Percentiles rank a stretch among this genome's conserved stretches.
Evolutionary conservation across 495 filamentous ascomycete genomes (phyloP).

Genomic region (Evansstolkia leycettana): DNA sequence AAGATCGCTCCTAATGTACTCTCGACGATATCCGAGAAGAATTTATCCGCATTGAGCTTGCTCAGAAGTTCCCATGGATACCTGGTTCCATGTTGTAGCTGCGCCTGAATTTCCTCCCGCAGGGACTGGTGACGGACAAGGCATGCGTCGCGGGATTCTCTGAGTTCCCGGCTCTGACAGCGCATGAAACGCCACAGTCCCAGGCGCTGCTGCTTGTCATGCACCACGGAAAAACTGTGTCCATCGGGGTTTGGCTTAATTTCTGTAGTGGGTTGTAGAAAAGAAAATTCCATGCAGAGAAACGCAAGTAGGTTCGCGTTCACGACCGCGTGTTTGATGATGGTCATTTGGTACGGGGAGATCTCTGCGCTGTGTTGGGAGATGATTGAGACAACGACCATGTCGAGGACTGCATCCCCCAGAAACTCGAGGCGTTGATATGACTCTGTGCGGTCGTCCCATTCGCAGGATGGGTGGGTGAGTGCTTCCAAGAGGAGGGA

Average conservation of each 20-base stretch:
- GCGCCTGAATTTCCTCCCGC: slow-evolving; percentile 35
- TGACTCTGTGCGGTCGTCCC: slow-evolving; percentile 40
- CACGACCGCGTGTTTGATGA: slow-evolving; percentile 60
- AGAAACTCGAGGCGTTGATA: slow-evolving; percentile 88
- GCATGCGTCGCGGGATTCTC: slow-evolving; percentile 29
- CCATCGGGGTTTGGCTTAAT: slow-evolving; percentile 1
- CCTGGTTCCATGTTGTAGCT: slow-evolving; percentile 28
- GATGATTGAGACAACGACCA: slow-evolving; percentile 49
- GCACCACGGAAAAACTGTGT: background rate
- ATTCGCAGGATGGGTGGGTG: slow-evolving; percentile 64
- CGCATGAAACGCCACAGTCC: slow-evolving; percentile 61
- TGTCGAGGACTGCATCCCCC: slow-evolving; percentile 79
- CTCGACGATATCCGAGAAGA: slow-evolving; percentile 81
- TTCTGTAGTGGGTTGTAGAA: slow-evolving; percentile 1
- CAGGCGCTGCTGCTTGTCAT: no score
- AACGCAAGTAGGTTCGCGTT: slow-evolving; percentile 88
- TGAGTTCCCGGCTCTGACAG: slow-evolving; percentile 35
- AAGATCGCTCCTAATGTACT: slow-evolving; percentile 72
- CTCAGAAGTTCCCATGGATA: slow-evolving; percentile 72
- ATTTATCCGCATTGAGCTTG: slow-evolving; percentile 57
- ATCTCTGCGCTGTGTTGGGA: slow-evolving; percentile 34
- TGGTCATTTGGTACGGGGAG: slow-evolving; percentile 56
- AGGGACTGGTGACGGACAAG: slow-evolving; percentile 33
- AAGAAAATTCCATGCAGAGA: slow-evolving; percentile 43
- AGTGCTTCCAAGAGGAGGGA: slow-evolving; percentile 69